Evolutionary conservation across 306 rosid genomes (phyloP), one percentile per base, ranked within the genome.

Genomic region (Sindora glabra): DNA sequence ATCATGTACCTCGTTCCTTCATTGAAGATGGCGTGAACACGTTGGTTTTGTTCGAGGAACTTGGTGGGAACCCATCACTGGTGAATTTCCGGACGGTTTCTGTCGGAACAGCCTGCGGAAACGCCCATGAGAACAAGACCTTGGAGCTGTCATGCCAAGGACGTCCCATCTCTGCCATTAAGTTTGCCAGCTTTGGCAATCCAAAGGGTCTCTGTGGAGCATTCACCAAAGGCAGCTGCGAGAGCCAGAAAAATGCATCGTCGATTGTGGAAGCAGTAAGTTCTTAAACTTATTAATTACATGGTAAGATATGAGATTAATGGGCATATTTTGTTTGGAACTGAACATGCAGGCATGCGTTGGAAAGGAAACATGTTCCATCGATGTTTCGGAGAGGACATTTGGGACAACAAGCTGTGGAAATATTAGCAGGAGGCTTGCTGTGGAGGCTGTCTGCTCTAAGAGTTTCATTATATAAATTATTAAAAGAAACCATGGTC

Each of bases 31-130:
- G 56, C 3, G 70, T 5, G 1, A 85, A 81, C 50, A 57, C 64
- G 0, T 7, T 80, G 67, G 79, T 80, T n/a, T 52, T 80, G 80
- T 83, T 83, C 10, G 86, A 70, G 73, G 84, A 83, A 50, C 39
- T 83, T 13, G 86, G 84, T 24, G 84, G 86, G 6, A 74, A 74
- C 6, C 81, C 86, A 2, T 64, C 75, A 0, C 19, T 18, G 0
- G 81, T 74, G 32, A 80, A 69, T 1, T 83, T 83, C 48, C 68
- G 40, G 14, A 79, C 83, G 0, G 29, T 77, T 11, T 0, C 34
- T 0, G 61, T 61, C 13, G 81, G 74, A 2, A 64, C 25, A 2
- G 65, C 49, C 0, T 76, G 86, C 21, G 89, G 54, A 13, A 72
- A 74, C 13, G 67, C 71, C 1, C 14, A 56, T 1, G 86, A 83